Evolutionary conservation across 2,329 filamentous ascomycete genomes (phyloP).

Genomic region (Nannizzia gypsea): DNA sequence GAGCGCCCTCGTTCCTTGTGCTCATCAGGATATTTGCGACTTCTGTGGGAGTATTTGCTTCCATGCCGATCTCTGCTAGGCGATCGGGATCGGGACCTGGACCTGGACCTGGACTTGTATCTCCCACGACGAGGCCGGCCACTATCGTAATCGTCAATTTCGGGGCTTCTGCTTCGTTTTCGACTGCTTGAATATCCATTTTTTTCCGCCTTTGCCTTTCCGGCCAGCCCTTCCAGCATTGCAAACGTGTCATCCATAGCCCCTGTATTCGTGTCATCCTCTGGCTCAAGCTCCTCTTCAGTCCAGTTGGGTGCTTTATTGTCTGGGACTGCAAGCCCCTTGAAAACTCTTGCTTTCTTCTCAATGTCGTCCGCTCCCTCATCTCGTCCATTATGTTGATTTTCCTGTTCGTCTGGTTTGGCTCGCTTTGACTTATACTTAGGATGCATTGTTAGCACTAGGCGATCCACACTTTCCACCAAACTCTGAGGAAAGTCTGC

Average conservation of each 20-base stretch:
- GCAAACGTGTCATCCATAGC: conserved; percentile 89
- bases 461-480: conserved; percentile 79
- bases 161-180: conserved; percentile 45
- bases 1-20: conserved; percentile 33
- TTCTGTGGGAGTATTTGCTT: conserved; percentile 47
- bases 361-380: conserved; percentile 39
- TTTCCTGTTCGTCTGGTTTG: conserved; percentile 22
- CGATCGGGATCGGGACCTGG: conserved; percentile 45
- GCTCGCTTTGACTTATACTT: conserved; percentile 56
- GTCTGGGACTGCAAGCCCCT: conserved; percentile 77
- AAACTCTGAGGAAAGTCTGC: conserved; percentile 77
- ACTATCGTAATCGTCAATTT: conserved; percentile 38
- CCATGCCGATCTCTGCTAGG: conserved; percentile 40
- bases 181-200: conserved; percentile 31
- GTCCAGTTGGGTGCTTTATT: conserved; percentile 45
- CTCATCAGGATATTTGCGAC: conserved; percentile 34
- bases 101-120: conserved; percentile 42
- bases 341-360: conserved; percentile 79
- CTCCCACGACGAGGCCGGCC: conserved; percentile 20
- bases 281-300: conserved; percentile 35
- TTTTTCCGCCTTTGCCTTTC: conserved; percentile 42
- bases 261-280: conserved; percentile 40
- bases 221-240: conserved; percentile 72
- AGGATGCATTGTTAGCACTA: conserved; percentile 83
- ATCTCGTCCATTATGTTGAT: conserved; percentile 34